Evolutionary conservation across 31 red algal genomes (phyloP), one percentile per base, ranked within the genome.

Genomic region (Odonthalia washingtoniensis): DNA sequence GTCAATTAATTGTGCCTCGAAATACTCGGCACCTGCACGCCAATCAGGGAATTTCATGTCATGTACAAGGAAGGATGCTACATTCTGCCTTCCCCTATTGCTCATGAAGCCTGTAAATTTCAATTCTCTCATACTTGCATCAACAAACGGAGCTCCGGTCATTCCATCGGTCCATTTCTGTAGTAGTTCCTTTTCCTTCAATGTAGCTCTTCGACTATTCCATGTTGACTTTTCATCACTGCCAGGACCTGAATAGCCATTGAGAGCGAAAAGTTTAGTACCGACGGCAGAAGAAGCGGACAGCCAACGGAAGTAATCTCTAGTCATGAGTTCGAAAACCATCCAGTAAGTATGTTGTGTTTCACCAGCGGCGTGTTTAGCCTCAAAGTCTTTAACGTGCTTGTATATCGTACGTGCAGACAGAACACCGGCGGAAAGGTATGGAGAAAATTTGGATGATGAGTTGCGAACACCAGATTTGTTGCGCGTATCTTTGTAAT

Each of bases 61-160:
- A 35, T 99, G 83, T 64, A 97, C 85, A 30, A 97, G 85, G 70
- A 99, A 99, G 2, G 95, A 97, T 27, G 97, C 95, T 0, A 93
- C 95, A 61, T 91, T 95, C 61, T 95, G 94, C 14, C 97, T 88
- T 12, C 88, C 83, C 31, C 90, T 88, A 52, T 93, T 95, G 86
- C 86, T 92, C 74, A 97, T 97, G 46, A 88, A 97, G 5, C 97
- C 97, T 0, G 97, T 93, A 6, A 40, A 21, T 0, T 37, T 70
- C 38, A 99, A 81, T 77, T 99, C 97, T 5, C 95, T 87, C 94
- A 99, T 99, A 60, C 69, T 87, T 30, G 95, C 97, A 83, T 99
- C 97, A 35, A 99, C 84, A 37, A 95, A 89, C 26, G 97, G 97
- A 24, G 89, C 69, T 26, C 97, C 97, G 1, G 97, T 99, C 46